phyloP scores from a whole-genome alignment of 495 filamentous ascomycete species.

The Aspergillus baeticus region DNA sequence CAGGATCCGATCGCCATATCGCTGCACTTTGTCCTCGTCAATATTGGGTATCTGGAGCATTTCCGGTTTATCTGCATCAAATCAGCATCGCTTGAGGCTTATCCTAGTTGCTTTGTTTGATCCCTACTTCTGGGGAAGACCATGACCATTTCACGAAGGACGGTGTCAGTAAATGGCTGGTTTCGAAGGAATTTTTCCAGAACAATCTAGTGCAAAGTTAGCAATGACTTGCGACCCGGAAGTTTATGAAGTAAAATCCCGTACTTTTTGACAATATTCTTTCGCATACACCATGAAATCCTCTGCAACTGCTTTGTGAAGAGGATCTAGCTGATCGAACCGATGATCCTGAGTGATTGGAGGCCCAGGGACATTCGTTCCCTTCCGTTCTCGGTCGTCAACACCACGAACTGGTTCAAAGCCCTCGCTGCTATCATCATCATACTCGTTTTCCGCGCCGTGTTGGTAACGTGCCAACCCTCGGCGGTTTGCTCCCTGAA shows the following conservation, averaged over 20 bases:
- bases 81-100: conserved; percentile 12
- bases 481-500: conserved; percentile 55
- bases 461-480: conserved; percentile 34
- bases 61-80: conserved; percentile 34
- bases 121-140: conserved; percentile 62
- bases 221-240: conserved; percentile 5
- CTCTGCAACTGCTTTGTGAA: conserved; percentile 64
- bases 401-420: conserved; percentile 60
- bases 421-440: conserved; percentile 55
- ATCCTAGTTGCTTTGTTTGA: background rate
- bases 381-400: conserved; percentile 36
- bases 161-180: conserved; percentile 72
- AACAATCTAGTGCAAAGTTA: conserved; percentile 49
- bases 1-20: conserved; percentile 67
- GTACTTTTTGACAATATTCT: conserved; percentile 56
- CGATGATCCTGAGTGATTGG: conserved; percentile 72
- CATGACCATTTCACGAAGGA: conserved; percentile 83
- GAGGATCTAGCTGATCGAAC: conserved; percentile 56
- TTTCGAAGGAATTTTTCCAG: conserved; percentile 58
- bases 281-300: conserved; percentile 66
- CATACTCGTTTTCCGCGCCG: conserved; percentile 35
- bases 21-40: conserved; percentile 64
- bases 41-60: conserved; percentile 70
- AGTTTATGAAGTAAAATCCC: background rate
- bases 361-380: conserved; percentile 50